Percentiles rank a stretch among this genome's conserved stretches.
Conservation (phyloP, 176 grass and related monocot genomes). For the Poa annua region DNA sequence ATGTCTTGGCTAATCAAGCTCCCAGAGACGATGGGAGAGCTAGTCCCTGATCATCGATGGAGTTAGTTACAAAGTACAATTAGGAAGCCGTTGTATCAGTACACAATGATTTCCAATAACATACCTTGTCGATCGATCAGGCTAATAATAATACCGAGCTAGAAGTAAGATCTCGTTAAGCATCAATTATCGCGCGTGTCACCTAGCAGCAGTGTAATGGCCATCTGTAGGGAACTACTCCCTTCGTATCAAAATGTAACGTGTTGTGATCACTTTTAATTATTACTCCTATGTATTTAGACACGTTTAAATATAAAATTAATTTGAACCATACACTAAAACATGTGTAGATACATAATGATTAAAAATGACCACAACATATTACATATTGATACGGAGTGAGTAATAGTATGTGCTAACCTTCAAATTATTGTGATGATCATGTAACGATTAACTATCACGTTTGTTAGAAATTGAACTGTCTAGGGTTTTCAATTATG, state of each 20-base stretch:
- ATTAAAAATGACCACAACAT: too few relatives aligned
- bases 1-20: neutral
- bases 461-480: conserved; percentile 5
- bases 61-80: conserved; percentile 26
- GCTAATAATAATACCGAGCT: neutral
- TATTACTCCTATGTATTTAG: too few relatives aligned
- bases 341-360: too few relatives aligned
- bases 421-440: neutral
- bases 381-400: too few relatives aligned
- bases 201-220: neutral
- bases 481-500: neutral
- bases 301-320: too few relatives aligned
- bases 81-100: neutral
- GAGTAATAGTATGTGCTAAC: neutral
- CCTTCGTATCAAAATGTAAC: too few relatives aligned
- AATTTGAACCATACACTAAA: too few relatives aligned
- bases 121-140: conserved; percentile 1
- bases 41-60: neutral
- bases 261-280: too few relatives aligned
- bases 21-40: neutral
- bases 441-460: neutral
- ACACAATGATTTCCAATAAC: conserved; percentile 27
- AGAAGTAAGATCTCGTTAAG: neutral
- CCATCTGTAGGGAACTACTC: neutral
- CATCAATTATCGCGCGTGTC: neutral